Evolutionary conservation across 2,329 filamentous ascomycete genomes (phyloP).

Genomic region (Cladophialophora exuberans): DNA sequence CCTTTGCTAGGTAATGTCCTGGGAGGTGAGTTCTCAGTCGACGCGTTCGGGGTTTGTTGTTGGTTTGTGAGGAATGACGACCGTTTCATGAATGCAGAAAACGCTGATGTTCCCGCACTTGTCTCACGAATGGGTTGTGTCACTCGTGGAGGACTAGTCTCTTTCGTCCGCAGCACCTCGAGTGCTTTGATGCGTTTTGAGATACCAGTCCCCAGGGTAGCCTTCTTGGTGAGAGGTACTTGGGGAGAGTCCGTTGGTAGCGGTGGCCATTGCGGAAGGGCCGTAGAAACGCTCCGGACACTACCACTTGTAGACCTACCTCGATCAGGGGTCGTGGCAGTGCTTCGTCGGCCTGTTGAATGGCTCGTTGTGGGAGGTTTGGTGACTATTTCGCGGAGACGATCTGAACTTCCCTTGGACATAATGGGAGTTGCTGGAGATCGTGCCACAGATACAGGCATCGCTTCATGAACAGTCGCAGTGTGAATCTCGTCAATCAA

Average conservation of each 20-base stretch:
- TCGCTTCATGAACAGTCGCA: constrained; percentile 81
- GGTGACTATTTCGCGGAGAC: constrained; percentile 23
- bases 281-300: constrained; percentile 31
- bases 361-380: constrained; percentile 20
- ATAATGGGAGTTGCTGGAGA: constrained; percentile 76
- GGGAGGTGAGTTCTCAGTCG: constrained; percentile 33
- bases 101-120: constrained; percentile 35
- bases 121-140: constrained; percentile 33
- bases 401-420: constrained; percentile 38
- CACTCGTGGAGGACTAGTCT: constrained; percentile 35
- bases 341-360: constrained; percentile 14
- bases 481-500: constrained; percentile 84
- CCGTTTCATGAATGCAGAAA: constrained; percentile 35
- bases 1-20: constrained; percentile 18
- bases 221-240: constrained; percentile 68
- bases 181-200: constrained; percentile 93
- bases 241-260: constrained; percentile 37
- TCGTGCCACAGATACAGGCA: constrained; percentile 75
- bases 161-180: constrained; percentile 65
- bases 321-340: constrained; percentile 23
- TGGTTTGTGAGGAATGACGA: constrained; percentile 35
- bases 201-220: constrained; percentile 85
- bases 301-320: constrained; percentile 21
- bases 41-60: constrained; percentile 36
- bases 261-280: constrained; percentile 34